Evolutionary conservation across 2,329 filamentous ascomycete species (phyloP).

Genomic region (Diplocarpon mali): DNA sequence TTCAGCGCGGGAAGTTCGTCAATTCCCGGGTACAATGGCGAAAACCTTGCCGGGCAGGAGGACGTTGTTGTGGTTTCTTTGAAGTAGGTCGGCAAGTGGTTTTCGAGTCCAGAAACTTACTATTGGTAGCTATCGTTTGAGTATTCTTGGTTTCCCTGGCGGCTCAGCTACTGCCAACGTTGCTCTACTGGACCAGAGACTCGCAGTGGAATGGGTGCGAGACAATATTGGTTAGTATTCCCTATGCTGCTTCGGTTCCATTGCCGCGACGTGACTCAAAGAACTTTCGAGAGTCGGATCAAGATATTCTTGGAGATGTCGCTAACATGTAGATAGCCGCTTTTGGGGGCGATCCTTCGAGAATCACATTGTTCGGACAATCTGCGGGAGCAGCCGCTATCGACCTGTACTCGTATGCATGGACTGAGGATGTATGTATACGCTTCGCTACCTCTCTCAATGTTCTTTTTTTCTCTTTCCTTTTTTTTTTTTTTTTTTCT

Average conservation of each 20-base stretch:
- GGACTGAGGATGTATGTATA: background rate
- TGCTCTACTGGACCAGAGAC: constrained; percentile 48
- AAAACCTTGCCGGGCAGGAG: constrained; percentile 31
- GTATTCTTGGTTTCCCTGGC: constrained; percentile 16
- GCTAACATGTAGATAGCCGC: too few species aligned
- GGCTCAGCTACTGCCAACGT: constrained; percentile 4
- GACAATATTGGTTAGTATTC: constrained; percentile 36
- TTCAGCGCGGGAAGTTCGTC: constrained; percentile 30
- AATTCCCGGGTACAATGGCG: constrained; percentile 31
- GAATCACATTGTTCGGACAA: constrained; percentile 43
- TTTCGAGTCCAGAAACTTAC: background rate
- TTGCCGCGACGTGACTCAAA: too few species aligned
- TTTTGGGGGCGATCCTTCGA: constrained; percentile 43
- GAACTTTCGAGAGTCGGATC: too few species aligned
- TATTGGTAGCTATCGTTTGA: constrained; percentile 31
- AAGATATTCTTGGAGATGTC: too few species aligned
- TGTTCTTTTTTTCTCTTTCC: too few species aligned
- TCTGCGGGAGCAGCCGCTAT: constrained; percentile 42
- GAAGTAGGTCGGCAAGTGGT: constrained; percentile 25
- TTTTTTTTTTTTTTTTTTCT: too few species aligned
- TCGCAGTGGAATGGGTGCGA: constrained; percentile 45
- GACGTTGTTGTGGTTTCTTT: constrained; percentile 34
- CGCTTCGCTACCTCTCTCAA: too few species aligned
- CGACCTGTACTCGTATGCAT: constrained; percentile 14
- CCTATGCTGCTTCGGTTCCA: too few species aligned